phyloP scores from a whole-genome alignment of 225 moss, liverwort and hornwort genomes.

The Ulota crispa region DNA sequence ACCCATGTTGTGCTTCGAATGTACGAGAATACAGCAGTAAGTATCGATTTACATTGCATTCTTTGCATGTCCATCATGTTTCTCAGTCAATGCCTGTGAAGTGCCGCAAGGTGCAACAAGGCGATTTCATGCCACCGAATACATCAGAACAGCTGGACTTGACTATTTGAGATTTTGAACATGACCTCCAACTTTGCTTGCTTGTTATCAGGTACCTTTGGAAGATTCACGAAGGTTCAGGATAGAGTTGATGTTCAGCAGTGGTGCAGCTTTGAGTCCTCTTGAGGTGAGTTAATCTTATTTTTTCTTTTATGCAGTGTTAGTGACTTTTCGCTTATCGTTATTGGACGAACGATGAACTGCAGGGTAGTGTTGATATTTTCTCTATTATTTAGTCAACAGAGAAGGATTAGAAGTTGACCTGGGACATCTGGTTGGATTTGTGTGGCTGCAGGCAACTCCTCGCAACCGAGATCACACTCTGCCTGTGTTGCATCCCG shows the following conservation, averaged over 20 bases:
- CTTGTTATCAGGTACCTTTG: constrained; percentile 67
- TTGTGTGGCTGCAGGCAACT: constrained; percentile 63
- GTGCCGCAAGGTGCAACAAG: neutral
- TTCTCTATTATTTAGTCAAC: neutral
- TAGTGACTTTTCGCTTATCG: neutral
- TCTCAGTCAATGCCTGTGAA: constrained; percentile 1
- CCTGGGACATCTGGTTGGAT: constrained; percentile 16
- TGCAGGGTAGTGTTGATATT: neutral
- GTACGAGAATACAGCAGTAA: constrained; percentile 94
- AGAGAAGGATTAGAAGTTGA: constrained; percentile 10
- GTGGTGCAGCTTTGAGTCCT: constrained; percentile 94
- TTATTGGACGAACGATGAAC: neutral
- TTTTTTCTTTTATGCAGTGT: neutral
- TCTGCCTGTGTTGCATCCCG: constrained; percentile 82
- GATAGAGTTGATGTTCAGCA: constrained; percentile 97
- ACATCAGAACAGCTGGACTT: neutral
- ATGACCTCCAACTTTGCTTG: constrained; percentile 13
- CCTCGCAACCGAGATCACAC: constrained; percentile 95
- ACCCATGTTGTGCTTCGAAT: constrained; percentile 94
- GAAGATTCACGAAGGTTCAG: constrained; percentile 93
- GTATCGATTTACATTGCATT: constrained; percentile 13
- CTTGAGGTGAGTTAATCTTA: constrained; percentile 59
- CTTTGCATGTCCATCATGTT: neutral
- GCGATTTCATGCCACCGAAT: constrained; percentile 4
- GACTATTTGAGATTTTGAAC: neutral